Evolutionary conservation across 495 filamentous ascomycete species (phyloP), one percentile per base, ranked within the genome.

Genomic region (Collariella sp.): DNA sequence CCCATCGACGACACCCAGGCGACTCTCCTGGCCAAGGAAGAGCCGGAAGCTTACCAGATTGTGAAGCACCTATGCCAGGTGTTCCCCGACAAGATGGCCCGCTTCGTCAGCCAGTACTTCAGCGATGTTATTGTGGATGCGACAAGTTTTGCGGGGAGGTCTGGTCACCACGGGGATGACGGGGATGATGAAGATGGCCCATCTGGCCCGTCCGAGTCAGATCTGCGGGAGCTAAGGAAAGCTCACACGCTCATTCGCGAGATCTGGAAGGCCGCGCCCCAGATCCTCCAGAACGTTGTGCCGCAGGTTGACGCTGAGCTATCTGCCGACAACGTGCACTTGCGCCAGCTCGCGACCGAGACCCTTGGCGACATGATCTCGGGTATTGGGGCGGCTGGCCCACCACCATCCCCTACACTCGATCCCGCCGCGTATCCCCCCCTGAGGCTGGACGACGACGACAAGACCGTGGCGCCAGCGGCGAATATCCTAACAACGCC

Each of bases 91-190:
- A 88, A 90, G 66, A 96, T 99, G 91, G 84, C 88, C 1, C 83
- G 89, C 45, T 85, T 89, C 60, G 84, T 96, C 50, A 90, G 89
- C 58, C 90, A 94, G 63, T 99, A 96, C 65, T 99, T 99, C 70
- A 93, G 90, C 67, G 89, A 96, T 54, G 88, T 97, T 20, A 91
- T 99, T 50, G 81, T 96, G 42, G 88, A 96, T 60, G 84, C 87
- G 12, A 89, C 91, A 0, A 77, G 81, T 2, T 75, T 72, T 36
- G 69, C 63, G 15, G 71, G 72, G 1, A 71, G 73, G 38, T 58
- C 68, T 6, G 70, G 85, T 76, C 72, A 72, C 33, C 70, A 74
- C 62, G 67, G 74, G 39, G 76, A 81, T 7, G 87, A 85, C 49
- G 85, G 86, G 19, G 89, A 91, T 40, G 88, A 93, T 44, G 87